phyloP scores from a whole-genome alignment of 1,284 basidiomycete genomes.

The Porogramme epimiltina region DNA sequence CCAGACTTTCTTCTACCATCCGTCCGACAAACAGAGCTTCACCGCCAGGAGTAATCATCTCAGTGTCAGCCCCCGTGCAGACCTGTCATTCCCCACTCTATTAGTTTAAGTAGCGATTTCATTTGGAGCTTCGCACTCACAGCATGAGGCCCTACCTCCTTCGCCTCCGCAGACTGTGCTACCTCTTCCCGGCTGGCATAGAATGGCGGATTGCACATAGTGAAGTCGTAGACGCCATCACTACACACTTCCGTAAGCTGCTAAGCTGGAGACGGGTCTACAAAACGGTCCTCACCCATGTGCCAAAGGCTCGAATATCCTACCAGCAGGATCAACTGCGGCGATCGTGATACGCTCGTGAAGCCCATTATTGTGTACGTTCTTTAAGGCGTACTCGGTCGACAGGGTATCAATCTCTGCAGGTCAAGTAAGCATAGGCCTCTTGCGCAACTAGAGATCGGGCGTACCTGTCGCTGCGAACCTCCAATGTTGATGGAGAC shows the following conservation, averaged over 20 bases:
- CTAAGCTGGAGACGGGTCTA: not conserved
- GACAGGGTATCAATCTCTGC: slow-evolving; percentile 74
- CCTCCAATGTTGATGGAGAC: slow-evolving; percentile 51
- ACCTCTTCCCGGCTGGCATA: slow-evolving; percentile 78
- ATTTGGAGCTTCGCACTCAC: slow-evolving; percentile 42
- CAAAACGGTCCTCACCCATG: not conserved
- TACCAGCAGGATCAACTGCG: slow-evolving; percentile 37
- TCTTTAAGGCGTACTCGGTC: slow-evolving; percentile 49
- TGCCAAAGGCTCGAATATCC: slow-evolving; percentile 36
- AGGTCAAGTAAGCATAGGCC: not conserved
- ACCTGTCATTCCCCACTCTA: slow-evolving; percentile 42
- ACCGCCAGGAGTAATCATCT: slow-evolving; percentile 88
- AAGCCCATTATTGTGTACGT: slow-evolving; percentile 59
- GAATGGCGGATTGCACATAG: slow-evolving; percentile 97
- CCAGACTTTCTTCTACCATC: slow-evolving; percentile 79
- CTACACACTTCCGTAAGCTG: not conserved
- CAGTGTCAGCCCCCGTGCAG: slow-evolving; percentile 81
- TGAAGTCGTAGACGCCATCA: slow-evolving; percentile 58
- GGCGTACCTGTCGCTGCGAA: slow-evolving; percentile 74
- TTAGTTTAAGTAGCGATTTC: not conserved
- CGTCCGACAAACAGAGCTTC: slow-evolving; percentile 77
- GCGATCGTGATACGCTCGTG: slow-evolving; percentile 50
- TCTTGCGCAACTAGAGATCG: no score
- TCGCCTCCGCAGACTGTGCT: slow-evolving; percentile 54
- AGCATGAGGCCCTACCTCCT: slow-evolving; percentile 64